These are phyloP conservation scores for Tylopilus plumbeoviolaceoides DNA, from an alignment of 768 basidiomycete species.

Conservation along the genomic window DNA sequence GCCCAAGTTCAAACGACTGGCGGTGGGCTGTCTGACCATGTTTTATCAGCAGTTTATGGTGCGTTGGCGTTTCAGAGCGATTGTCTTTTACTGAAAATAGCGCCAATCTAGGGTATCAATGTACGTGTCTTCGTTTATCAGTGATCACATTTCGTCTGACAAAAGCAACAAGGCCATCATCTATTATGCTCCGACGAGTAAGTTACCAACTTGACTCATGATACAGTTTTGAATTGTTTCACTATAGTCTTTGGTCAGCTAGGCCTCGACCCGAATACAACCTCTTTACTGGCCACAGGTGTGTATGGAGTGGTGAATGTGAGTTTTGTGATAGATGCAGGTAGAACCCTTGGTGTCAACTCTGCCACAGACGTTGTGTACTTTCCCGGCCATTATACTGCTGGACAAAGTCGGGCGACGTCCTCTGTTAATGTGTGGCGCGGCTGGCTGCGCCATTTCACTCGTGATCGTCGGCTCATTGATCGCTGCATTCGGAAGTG, in stretches of 20 bases:
- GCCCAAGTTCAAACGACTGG: slow-evolving; percentile 31
- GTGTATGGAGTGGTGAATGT: slow-evolving; percentile 36
- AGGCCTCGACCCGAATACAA: slow-evolving; percentile 38
- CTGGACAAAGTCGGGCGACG: slow-evolving; percentile 39
- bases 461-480: slow-evolving; percentile 28
- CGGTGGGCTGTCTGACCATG: slow-evolving; percentile 30
- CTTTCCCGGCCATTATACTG: slow-evolving; percentile 34
- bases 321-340: background rate
- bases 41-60: slow-evolving; percentile 33
- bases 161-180: slow-evolving; percentile 22
- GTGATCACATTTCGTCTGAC: slow-evolving; percentile 2
- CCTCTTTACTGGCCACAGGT: slow-evolving; percentile 40
- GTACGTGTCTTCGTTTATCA: slow-evolving; percentile 12
- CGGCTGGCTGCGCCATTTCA: slow-evolving; percentile 31
- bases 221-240: slow-evolving; percentile 10
- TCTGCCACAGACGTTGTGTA: slow-evolving; percentile 28
- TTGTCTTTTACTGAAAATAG: background rate
- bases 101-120: slow-evolving; percentile 21
- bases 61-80: background rate
- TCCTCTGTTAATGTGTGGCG: slow-evolving; percentile 37
- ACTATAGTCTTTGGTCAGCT: slow-evolving; percentile 36
- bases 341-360: background rate
- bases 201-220: background rate
- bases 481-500: slow-evolving; percentile 25
- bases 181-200: slow-evolving; percentile 25